Percentiles rank a stretch among this genome's conserved stretches.
Evolutionary conservation across 371 early-diverging fungal species (phyloP).

Genomic region (Haplosporangium sp.): DNA sequence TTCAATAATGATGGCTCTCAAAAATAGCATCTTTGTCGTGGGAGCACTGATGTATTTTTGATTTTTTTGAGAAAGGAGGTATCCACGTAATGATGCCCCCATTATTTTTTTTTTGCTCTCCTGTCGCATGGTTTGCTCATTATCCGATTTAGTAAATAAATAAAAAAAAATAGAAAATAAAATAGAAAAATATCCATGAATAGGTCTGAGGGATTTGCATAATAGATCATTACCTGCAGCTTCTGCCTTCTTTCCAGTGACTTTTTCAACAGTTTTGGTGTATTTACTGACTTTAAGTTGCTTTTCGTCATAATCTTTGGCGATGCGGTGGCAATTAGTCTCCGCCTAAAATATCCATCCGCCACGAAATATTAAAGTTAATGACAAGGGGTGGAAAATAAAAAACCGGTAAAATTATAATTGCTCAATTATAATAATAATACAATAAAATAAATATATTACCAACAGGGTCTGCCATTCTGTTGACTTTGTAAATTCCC

Average conservation of each 20-base stretch:
- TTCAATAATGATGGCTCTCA: conserved; percentile 23
- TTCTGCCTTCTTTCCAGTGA: conserved; percentile 56
- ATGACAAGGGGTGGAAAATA: conserved; percentile 26
- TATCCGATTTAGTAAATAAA: too few species aligned
- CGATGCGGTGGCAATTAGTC: conserved; percentile 56
- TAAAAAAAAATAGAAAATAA: too few species aligned
- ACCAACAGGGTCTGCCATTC: conserved; percentile 53
- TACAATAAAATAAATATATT: neutral
- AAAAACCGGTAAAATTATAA: conserved; percentile 10
- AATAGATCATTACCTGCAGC: conserved; percentile 33
- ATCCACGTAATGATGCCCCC: neutral
- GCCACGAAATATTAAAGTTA: conserved; percentile 16
- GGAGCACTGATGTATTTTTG: conserved; percentile 12
- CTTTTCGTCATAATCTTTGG: conserved; percentile 64
- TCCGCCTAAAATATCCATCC: conserved; percentile 50
- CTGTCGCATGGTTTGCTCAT: neutral
- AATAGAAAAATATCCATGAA: too few species aligned
- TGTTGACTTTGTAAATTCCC: conserved; percentile 35
- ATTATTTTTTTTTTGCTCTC: neutral
- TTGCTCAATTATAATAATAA: neutral
- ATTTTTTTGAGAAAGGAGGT: conserved; percentile 5
- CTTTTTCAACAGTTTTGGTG: conserved; percentile 59
- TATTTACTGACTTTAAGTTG: conserved; percentile 59
- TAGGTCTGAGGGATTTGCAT: neutral
- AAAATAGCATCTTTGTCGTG: conserved; percentile 9